Base-by-base conservation (phyloP, 2,329 filamentous ascomycete species). In the Nectriaceae sp. region DNA sequence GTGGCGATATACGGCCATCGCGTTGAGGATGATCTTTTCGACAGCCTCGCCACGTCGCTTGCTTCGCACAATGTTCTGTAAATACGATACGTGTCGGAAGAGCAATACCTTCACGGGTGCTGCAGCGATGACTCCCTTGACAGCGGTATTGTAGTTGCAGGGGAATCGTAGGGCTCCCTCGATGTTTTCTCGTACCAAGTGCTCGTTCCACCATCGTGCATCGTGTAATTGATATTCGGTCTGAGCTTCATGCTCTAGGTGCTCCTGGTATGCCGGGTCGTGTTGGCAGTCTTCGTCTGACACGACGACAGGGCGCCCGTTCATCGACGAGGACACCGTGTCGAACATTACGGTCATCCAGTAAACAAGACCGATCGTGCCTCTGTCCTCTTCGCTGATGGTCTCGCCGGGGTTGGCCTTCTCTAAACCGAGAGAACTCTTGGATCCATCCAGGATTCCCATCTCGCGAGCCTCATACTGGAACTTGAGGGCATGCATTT, bases 271-370 rank as follows among this genome's bases (percentile, higher is more conserved):
- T 4, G 61, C 63, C 1, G 61, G 57, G n/a, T 69, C 67, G 48
- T 67, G 69, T 40, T 70, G 66, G 44, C 70, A 71, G 50, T 72
- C 70, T 35, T 74, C 69, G 24, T 73, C 71, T 0, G 65, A 63
- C 5, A 74, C 63, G 1, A 70, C 67, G 3, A 72, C 62, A 2
- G 63, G 60, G 16, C 64, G 53, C 22, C 64, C 54, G 45, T 78
- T 72, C 70, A 83, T 79, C 2, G 78, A 78, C 1, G 80, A 74
- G 1, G 77, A 80, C 15, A 83, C 63, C 0, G 80, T 83, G 59
- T 83, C 80, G 36, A 81, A 79, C 80, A 83, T 83, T 40, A 82
- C 69, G 1, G 76, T 78, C 37, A 84, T 68, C 81, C 80, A 84
- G 59, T 79, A 83, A 13, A 84, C 61, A 11, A 84, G 65, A n/a